Evolutionary conservation across 2,329 filamentous ascomycete species (phyloP), one percentile per base, ranked within the genome.

Genomic region (Pseudofabraea citricarpa): DNA sequence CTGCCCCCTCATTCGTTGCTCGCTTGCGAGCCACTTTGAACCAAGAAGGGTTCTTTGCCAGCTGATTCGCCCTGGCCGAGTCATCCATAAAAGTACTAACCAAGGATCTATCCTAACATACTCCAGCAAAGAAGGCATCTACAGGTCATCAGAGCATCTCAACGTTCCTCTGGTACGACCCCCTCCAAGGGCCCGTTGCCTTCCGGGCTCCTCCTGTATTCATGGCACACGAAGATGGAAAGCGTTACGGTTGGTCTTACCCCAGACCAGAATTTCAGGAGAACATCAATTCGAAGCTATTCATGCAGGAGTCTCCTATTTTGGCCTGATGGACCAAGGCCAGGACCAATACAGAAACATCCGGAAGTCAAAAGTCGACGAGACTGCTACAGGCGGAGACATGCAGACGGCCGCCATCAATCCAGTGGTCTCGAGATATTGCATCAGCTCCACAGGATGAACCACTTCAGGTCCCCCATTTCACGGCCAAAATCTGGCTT

Each of bases 221-320:
- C 44, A 38, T 45, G 43, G 44, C 41, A 40, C 43, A 43, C 39
- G 39, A 36, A 36, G 15, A 26, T 38, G 21, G 38, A 46, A 40
- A 44, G 46, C 46, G 33, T 49, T 36, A 39, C 47, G 52, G 49
- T 54, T 56, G 54, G 53, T 52, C 51, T 50, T 54, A 47, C 52
- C 53, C 49, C 49, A 54, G 43, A 50, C 46, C 41, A 47, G 29
- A 49, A 39, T 44, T 40, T 43, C 39, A 36, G 45, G 54, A 49
- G 52, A 52, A 31, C 27, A 31, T 31, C 16, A 46, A 40, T 32
- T 48, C 48, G 45, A 51, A 55, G 50, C 53, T 52, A 55, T 52
- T 57, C 51, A 61, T 60, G 57, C 58, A 59, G 57, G 58, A 58
- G 56, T 40, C 42, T 55, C 57, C 52, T 46, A 15, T 58, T 58